Conservation (phyloP, 257 asterid genomes). For the Ilex asprella region DNA sequence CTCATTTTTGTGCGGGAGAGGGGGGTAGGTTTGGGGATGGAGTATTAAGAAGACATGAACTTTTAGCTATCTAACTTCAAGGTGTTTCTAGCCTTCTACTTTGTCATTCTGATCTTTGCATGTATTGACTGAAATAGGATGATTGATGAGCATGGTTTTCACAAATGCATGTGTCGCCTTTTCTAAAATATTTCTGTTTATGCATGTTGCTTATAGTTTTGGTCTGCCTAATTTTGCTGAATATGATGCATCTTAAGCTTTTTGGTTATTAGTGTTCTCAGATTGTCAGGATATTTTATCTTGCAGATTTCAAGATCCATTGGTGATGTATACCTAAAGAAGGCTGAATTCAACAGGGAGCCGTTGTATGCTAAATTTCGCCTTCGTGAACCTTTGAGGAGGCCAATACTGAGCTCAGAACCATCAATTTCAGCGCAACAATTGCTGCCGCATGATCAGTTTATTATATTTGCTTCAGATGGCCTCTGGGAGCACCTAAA, state of each 20-base stretch:
- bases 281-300: constrained; percentile 9
- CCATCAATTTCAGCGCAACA: constrained; percentile 48
- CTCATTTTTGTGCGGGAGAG: too few relatives aligned
- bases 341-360: constrained; percentile 58
- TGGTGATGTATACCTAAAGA: constrained; percentile 61
- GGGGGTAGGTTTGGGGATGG: too few relatives aligned
- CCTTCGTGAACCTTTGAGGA: constrained; percentile 56
- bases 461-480: constrained; percentile 60
- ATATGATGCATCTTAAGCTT: background rate
- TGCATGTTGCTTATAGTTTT: too few relatives aligned
- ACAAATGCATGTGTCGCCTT: background rate
- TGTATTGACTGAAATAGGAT: background rate
- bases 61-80: too few relatives aligned
- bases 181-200: background rate
- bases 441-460: constrained; percentile 60
- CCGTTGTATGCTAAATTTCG: constrained; percentile 59
- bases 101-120: too few relatives aligned
- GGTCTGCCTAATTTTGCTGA: background rate
- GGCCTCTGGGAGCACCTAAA: constrained; percentile 75
- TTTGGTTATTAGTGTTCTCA: background rate
- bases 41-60: too few relatives aligned
- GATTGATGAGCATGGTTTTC: background rate
- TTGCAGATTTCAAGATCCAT: constrained; percentile 56
- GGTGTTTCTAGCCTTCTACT: too few relatives aligned
- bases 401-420: constrained; percentile 64